Conservation (phyloP, 163 green algal species). For the Chlamydomonas reinhardtii region DNA sequence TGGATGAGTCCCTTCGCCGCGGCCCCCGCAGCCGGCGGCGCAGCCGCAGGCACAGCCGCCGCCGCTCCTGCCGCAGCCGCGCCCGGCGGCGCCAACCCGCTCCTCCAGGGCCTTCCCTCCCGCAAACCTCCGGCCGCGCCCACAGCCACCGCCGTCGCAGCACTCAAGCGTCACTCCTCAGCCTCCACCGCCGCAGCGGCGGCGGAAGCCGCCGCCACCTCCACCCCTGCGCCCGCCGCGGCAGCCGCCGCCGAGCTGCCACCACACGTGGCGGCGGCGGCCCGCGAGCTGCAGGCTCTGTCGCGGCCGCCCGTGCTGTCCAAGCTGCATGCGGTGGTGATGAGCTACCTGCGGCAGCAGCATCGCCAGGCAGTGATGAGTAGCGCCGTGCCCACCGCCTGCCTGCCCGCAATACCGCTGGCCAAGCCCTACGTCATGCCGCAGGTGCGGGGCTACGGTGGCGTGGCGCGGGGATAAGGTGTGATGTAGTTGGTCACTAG, state of each 20-base stretch:
- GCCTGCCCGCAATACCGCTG: conserved; percentile 77
- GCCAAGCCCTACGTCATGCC: conserved; percentile 74
- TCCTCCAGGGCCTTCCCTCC: not conserved
- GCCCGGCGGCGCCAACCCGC: not conserved
- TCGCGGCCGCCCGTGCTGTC: conserved; percentile 40
- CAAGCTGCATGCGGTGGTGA: conserved; percentile 72
- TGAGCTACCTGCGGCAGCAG: conserved; percentile 80
- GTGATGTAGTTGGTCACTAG: too few species aligned
- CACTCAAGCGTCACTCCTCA: conserved; percentile 6
- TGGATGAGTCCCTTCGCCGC: conserved; percentile 7
- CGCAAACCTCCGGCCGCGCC: not conserved
- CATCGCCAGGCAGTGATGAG: conserved; percentile 69
- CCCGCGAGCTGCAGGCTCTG: conserved; percentile 36
- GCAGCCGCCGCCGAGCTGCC: conserved; percentile 42
- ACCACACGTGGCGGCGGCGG: conserved; percentile 56
- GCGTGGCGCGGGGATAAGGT: not conserved
- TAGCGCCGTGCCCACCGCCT: conserved; percentile 68
- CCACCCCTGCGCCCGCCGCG: not conserved
- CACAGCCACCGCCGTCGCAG: not conserved
- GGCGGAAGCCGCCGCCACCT: not conserved
- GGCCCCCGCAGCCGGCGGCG: not conserved
- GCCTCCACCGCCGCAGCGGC: not conserved
- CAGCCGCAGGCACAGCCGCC: too few species aligned
- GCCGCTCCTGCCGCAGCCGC: not conserved
- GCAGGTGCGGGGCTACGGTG: conserved; percentile 2